Conservation (phyloP, 78 protist species). For the Acrasis kona region DNA sequence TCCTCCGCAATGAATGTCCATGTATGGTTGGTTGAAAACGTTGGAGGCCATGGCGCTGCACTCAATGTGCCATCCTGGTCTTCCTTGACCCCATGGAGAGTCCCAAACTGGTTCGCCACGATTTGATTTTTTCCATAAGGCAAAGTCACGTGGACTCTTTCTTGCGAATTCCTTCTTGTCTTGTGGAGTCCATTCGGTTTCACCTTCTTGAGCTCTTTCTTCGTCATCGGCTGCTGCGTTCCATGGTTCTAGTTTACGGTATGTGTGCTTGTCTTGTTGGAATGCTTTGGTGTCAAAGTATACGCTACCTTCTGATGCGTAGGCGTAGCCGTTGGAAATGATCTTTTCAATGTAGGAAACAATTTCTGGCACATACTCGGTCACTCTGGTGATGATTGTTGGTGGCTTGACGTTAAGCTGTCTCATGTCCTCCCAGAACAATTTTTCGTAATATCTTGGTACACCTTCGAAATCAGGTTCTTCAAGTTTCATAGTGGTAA, state of each 20-base stretch:
- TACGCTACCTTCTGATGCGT: constrained; percentile 62
- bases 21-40: constrained; percentile 44
- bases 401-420: constrained; percentile 66
- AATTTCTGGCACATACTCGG: constrained; percentile 92
- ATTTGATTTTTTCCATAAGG: constrained; percentile 85
- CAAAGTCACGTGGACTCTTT: constrained; percentile 53
- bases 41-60: constrained; percentile 96
- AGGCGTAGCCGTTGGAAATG: constrained; percentile 73
- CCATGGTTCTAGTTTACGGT: constrained; percentile 65
- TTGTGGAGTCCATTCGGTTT: constrained; percentile 52
- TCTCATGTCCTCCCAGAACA: constrained; percentile 81
- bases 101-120: constrained; percentile 68
- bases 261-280: constrained; percentile 31
- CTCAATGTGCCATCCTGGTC: constrained; percentile 99
- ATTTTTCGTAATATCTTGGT: constrained; percentile 43
- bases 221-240: constrained; percentile 41
- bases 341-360: constrained; percentile 66
- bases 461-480: not conserved
- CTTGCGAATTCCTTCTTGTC: constrained; percentile 18
- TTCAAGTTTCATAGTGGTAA: too few relatives aligned
- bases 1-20: constrained; percentile 95
- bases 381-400: constrained; percentile 84
- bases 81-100: constrained; percentile 92
- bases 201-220: constrained; percentile 29
- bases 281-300: constrained; percentile 65